Evolutionary conservation across 164 flowering plant species (phyloP), one percentile per base, ranked within the genome.

Genomic region (Berberis vulgaris): DNA sequence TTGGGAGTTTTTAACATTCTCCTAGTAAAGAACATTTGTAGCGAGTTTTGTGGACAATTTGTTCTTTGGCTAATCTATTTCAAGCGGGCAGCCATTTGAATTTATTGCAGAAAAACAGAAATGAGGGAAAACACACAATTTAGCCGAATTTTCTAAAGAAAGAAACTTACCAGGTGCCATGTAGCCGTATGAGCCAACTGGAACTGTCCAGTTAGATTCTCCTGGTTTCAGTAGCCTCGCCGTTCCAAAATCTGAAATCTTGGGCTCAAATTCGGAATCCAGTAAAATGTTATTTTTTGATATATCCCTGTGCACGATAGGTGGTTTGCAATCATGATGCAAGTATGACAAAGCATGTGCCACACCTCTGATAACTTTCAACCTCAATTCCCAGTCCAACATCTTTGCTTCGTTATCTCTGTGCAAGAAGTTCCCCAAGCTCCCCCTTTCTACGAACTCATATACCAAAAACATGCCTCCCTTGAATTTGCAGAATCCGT

Each of bases 171-270:
- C 92, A 72, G 92, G 92, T 26, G 92, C 92, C 67, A 81, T 76
- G 72, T 86, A 83, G 54, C 88, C 92, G 60, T 75, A 80, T 1
- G 91, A 71, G 5, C 88, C 88, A 10, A 78, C 88, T 53, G 71
- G 71, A 3, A 64, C 1, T 2, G 88, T 80, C 84, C 82, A 83
- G 44, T 76, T 80, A 4, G 84, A 78, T 38, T 84, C 70, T 59
- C 75, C 71, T 3, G 80, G 56, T 12, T 46, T 65, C 62, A 86
- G 60, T 49, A 84, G 40, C 62, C 73, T 83, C 6, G 91, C 82
- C 0, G 80, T 82, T 46, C 91, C 91, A 53, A 86, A 86, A 67
- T 84, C 91, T 0, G 88, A 71, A 3, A 86, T 69, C 7, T 73
- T 62, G 0, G 87, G 74, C 66, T 74, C 85, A 4, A 65, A 71